Conservation (phyloP, 257 asterid genomes). For the Gentiana macrophylla region DNA sequence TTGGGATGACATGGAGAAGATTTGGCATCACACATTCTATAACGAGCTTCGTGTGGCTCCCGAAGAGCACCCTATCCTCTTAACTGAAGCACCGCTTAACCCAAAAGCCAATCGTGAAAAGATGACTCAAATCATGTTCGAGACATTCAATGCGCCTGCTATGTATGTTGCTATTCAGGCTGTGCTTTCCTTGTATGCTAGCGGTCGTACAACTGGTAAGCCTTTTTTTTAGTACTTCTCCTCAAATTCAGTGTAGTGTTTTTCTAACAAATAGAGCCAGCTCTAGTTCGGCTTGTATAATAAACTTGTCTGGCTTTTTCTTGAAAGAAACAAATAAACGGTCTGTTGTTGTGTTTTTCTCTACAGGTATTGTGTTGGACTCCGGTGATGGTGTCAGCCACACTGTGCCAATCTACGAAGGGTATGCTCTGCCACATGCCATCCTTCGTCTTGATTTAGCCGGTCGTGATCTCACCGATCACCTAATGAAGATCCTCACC, state of each 20-base stretch:
- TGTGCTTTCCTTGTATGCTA: constrained; percentile 87
- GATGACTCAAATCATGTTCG: constrained; percentile 95
- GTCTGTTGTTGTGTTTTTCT: neutral
- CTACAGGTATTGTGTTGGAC: constrained; percentile 33
- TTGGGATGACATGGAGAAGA: constrained; percentile 98
- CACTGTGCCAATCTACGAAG: constrained; percentile 37
- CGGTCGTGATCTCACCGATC: constrained; percentile 37
- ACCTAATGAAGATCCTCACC: constrained; percentile 28
- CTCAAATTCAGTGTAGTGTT: too few relatives aligned
- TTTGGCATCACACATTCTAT: constrained; percentile 93
- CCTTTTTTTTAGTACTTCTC: constrained; percentile 6
- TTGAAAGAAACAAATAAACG: too few relatives aligned
- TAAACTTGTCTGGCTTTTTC: too few relatives aligned
- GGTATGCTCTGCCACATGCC: constrained; percentile 38
- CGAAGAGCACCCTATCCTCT: constrained; percentile 83
- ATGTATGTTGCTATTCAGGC: constrained; percentile 96
- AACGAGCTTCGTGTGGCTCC: constrained; percentile 96
- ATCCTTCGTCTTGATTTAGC: constrained; percentile 39
- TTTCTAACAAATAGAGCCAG: too few relatives aligned
- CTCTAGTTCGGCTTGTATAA: too few relatives aligned
- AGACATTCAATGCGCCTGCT: constrained; percentile 90
- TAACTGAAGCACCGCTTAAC: constrained; percentile 90
- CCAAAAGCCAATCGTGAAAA: constrained; percentile 93
- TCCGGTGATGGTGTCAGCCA: constrained; percentile 45
- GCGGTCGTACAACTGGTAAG: constrained; percentile 94